Conservation (phyloP, 169 alveolate genomes). For the Eimeria zaria region DNA sequence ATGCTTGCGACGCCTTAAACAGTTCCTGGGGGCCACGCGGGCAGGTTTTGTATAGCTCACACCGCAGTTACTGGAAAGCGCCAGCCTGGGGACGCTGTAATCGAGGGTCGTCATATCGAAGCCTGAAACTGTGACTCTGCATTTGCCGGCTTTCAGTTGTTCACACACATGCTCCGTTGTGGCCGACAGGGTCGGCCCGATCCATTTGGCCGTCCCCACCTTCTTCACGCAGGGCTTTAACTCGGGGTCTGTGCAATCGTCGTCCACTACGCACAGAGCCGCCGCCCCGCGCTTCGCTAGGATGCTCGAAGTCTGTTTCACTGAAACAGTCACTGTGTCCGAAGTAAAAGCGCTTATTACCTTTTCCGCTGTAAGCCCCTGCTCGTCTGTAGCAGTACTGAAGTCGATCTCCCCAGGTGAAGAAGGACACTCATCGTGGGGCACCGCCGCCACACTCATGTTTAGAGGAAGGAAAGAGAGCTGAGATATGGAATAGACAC, state of each 20-base stretch:
- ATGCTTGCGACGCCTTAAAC: neutral
- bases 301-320: neutral
- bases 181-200: conserved; percentile 18
- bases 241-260: conserved; percentile 29
- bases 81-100: conserved; percentile 47
- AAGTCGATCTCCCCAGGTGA: neutral
- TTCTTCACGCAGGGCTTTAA: neutral
- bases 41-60: neutral
- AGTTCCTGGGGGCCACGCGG: neutral
- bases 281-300: conserved; percentile 2
- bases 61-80: conserved; percentile 41
- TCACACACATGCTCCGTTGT: neutral
- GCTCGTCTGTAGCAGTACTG: neutral
- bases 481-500: conserved; percentile 1
- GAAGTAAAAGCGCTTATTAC: neutral
- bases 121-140: conserved; percentile 36
- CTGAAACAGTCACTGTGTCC: neutral
- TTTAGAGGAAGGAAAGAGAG: neutral
- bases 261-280: conserved; percentile 27
- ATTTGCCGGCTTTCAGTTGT: neutral
- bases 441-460: neutral
- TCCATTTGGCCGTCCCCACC: conserved; percentile 43
- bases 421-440: conserved; percentile 33
- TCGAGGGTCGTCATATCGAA: conserved; percentile 30
- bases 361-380: conserved; percentile 4